phyloP scores from a whole-genome alignment of 352 stramenopile genomes.

The Pythium folliculosum region DNA sequence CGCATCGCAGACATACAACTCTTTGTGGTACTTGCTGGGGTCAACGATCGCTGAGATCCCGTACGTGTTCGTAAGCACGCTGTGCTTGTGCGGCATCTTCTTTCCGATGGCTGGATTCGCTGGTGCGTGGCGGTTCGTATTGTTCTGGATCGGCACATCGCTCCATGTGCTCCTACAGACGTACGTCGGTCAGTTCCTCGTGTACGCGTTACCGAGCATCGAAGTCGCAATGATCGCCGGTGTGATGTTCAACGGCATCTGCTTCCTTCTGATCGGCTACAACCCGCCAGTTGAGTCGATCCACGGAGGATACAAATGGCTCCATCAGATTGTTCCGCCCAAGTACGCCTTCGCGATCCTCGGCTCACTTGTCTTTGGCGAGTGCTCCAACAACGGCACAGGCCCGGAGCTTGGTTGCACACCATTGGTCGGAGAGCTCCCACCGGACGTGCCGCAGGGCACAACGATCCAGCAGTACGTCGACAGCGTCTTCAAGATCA shows the following conservation, averaged over 20 bases:
- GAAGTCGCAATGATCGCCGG: constrained; percentile 32
- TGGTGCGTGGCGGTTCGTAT: constrained; percentile 33
- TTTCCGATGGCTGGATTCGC: constrained; percentile 35
- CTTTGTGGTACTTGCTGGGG: constrained; percentile 49
- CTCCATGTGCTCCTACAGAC: constrained; percentile 53
- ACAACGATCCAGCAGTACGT: constrained; percentile 33
- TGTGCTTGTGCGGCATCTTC: constrained; percentile 35
- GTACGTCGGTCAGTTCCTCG: constrained; percentile 72
- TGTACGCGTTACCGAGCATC: constrained; percentile 37
- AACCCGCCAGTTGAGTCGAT: constrained; percentile 25
- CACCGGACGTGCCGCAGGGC: constrained; percentile 13
- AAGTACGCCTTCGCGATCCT: constrained; percentile 28
- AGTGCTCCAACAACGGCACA: constrained; percentile 17
- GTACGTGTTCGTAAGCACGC: constrained; percentile 30
- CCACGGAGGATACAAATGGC: constrained; percentile 21
- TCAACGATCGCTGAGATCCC: constrained; percentile 69
- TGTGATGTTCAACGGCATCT: constrained; percentile 38
- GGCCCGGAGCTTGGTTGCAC: constrained; percentile 28
- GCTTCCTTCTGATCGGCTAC: constrained; percentile 45
- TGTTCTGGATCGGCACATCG: constrained; percentile 57
- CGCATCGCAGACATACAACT: constrained; percentile 71
- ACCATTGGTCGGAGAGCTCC: constrained; percentile 2
- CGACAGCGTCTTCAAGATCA: constrained; percentile 26
- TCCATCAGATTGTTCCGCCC: constrained; percentile 11
- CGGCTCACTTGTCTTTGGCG: constrained; percentile 20